Evolutionary conservation across 2,329 filamentous ascomycete genomes (phyloP), one percentile per base, ranked within the genome.

Genomic region (Coniochaeta pulveracea): DNA sequence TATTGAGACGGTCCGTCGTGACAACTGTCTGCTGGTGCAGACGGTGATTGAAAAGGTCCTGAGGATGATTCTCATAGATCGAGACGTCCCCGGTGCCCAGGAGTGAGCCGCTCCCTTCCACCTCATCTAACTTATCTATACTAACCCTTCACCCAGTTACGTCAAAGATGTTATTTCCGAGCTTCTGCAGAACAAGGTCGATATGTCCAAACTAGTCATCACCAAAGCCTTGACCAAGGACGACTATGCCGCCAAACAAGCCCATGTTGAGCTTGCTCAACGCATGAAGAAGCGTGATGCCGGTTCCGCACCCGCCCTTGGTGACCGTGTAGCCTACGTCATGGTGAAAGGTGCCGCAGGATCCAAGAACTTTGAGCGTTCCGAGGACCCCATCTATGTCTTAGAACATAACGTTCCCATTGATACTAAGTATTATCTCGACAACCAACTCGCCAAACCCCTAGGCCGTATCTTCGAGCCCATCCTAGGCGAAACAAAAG

Each of bases 141-240:
- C 41, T 45, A 24, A 69, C 50, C 32, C 33, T 33, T 43, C 6
- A 22, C 30, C 11, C 48, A 93, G 86, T 43, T 96, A 94, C 48
- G 91, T 98, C 58, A 96, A 95, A 58, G 76, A 91, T 41, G 94
- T 82, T 27, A 98, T 98, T 50, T 83, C 91, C 7, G 86, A 95
- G 52, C 70, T 98, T 12, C 65, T 98, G 24, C 91, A 96, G 52
- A 98, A 98, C 65, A 95, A 93, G 57, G 69, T 98, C 47, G 91
- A 98, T 60, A 93, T 98, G 84, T 95, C 89, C 23, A 96, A 98
- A 57, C 78, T 98, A 12, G 93, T 98, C 54, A 98, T 98, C 50
- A 98, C 91, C 18, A 98, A 98, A 60, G 91, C 91, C 0, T 69
- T 98, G 15, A 81, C 89, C 10, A 98, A 98, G 55, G 74, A 76